These are phyloP conservation scores for Diutina sp. DNA, from an alignment of 1,139 yeast species.

Conservation along the genomic window DNA sequence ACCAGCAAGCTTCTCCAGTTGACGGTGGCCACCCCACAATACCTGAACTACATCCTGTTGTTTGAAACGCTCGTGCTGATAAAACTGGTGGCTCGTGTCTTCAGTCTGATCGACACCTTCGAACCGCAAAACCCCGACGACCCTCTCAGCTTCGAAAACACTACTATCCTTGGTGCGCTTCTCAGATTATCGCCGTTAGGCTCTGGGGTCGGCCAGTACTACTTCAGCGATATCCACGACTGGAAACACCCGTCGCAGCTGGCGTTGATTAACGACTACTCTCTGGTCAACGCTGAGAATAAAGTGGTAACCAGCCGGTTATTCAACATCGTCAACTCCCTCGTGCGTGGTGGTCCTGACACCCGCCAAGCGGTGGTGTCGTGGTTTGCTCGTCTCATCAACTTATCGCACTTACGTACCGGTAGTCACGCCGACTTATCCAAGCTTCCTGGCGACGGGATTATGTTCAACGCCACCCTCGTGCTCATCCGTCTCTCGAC, in stretches of 20 bases:
- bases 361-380: conserved; percentile 51
- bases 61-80: conserved; percentile 48
- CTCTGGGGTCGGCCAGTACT: conserved; percentile 26
- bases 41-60: conserved; percentile 37
- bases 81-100: conserved; percentile 48
- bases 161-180: conserved; percentile 67
- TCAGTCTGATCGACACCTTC: conserved; percentile 47
- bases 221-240: conserved; percentile 30
- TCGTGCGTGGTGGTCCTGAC: conserved; percentile 61
- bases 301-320: conserved; percentile 43
- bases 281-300: conserved; percentile 40
- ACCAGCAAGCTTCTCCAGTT: conserved; percentile 17
- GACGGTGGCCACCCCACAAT: conserved; percentile 31
- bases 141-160: conserved; percentile 38
- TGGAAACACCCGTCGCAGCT: conserved; percentile 21
- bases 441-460: conserved; percentile 63
- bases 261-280: conserved; percentile 36
- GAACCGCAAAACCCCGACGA: conserved; percentile 31
- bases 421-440: conserved; percentile 73
- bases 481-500: conserved; percentile 60
- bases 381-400: conserved; percentile 62
- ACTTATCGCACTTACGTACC: conserved; percentile 73
- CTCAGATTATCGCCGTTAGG: conserved; percentile 65
- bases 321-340: conserved; percentile 56
- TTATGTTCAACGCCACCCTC: conserved; percentile 66